A percentile compares a stretch with the other conserved stretches of the same genome.
Conservation (phyloP, 192 early-diverging fungal species). For the Paraglomus occultum region DNA sequence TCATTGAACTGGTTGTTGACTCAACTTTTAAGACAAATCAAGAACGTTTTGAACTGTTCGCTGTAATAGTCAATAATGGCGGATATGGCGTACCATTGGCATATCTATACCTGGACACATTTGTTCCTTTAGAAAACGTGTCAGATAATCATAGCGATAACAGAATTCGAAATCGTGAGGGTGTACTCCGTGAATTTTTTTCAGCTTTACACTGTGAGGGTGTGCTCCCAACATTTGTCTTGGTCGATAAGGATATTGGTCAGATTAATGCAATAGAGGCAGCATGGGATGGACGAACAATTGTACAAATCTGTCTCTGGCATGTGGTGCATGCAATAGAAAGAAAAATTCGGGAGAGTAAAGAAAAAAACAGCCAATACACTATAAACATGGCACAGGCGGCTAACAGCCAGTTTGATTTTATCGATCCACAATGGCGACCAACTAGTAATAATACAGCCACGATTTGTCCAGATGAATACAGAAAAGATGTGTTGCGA, state of each 20-base stretch:
- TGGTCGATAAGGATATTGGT: constrained; percentile 9
- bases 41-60: constrained; percentile 2
- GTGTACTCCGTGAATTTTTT: background rate
- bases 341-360: background rate
- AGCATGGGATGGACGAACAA: background rate
- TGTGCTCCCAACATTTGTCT: constrained; percentile 5
- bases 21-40: constrained; percentile 10
- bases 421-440: constrained; percentile 5
- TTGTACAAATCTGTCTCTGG: constrained; percentile 2
- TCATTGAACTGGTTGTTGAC: background rate
- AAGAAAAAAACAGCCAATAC: background rate
- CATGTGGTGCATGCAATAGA: constrained; percentile 18
- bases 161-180: background rate
- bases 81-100: background rate
- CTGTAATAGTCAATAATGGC: background rate
- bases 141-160: constrained; percentile 1
- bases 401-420: constrained; percentile 1
- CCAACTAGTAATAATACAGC: background rate
- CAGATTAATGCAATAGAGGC: background rate
- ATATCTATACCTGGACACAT: constrained; percentile 2
- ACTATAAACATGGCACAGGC: background rate
- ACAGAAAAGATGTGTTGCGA: background rate
- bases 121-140: background rate
- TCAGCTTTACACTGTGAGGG: background rate
- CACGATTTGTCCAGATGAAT: background rate